These are phyloP conservation scores for Neurospora terricola DNA, from an alignment of 495 filamentous ascomycete species.

Conservation along the genomic window DNA sequence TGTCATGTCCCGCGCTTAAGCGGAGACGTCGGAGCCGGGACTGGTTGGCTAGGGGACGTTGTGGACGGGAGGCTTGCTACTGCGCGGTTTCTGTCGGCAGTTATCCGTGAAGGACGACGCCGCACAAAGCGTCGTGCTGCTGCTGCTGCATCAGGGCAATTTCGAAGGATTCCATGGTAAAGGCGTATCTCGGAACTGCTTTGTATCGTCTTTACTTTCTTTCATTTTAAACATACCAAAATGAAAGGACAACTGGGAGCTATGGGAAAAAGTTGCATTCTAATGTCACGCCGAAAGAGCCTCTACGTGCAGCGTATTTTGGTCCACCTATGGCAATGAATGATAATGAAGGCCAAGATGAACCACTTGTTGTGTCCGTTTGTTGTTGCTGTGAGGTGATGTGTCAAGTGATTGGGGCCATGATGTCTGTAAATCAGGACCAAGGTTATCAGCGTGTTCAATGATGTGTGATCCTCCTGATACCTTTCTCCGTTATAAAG, in stretches of 20 bases:
- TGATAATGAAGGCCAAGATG: not conserved
- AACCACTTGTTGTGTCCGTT: not conserved
- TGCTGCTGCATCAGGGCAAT: constrained; percentile 8
- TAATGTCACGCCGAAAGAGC: not conserved
- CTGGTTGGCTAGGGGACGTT: constrained; percentile 7
- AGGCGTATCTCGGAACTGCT: constrained; percentile 29
- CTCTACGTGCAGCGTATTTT: not conserved
- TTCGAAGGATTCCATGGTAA: constrained; percentile 27
- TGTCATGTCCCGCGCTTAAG: constrained; percentile 70
- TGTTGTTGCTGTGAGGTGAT: not conserved
- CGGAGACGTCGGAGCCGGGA: constrained; percentile 9
- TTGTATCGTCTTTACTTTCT: constrained; percentile 29
- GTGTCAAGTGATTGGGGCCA: not conserved
- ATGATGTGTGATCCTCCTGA: no score
- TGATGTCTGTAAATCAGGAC: no score
- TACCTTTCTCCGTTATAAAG: no score
- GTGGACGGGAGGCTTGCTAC: constrained; percentile 15
- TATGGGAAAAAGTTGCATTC: constrained; percentile 14
- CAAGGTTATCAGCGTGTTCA: no score
- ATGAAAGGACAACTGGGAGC: constrained; percentile 22
- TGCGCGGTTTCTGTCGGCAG: constrained; percentile 5
- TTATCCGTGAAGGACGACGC: not conserved
- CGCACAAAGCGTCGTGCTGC: not conserved
- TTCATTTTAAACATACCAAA: constrained; percentile 16
- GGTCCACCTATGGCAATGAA: not conserved